Base-by-base conservation (phyloP, 495 filamentous ascomycete species). In the Xylona heveae region DNA sequence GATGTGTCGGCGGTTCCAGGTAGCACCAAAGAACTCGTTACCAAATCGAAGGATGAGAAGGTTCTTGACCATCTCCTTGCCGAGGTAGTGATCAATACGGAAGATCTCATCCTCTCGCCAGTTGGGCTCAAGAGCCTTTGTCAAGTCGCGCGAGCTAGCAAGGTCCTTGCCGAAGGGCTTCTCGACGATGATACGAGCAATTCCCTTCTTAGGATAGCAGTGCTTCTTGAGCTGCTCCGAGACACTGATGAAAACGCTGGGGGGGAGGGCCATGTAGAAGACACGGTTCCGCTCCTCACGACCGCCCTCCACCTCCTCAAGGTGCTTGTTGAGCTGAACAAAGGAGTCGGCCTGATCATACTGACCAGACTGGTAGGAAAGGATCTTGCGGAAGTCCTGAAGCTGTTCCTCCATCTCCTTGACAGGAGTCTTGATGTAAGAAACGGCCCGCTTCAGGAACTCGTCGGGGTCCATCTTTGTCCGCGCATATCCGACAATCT, bases 11-110 rank as follows among this genome's bases (percentile, higher is more conserved):
- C 88, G 72, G 61, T 94, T 95, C 90, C 90, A 99, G 34, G 88
- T 95, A 29, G 90, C 90, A 35, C 84, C 83, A 44, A 99, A 90
- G 66, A 99, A 95, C 46, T 93, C 83, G 57, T 99, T 99, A 41
- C 88, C 90, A 52, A 99, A 99, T 42, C 90, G 69, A 38, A 99
- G 71, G 42, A 99, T 93, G 33, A 99, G 69, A 46, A 99, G 90
- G 53, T 99, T 99, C 69, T 99, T 99, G 35, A 99, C 90, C 90
- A 99, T 99, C 62, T 99, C 90, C 69, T 99, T 99, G 43, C 90
- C 90, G 24, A 99, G 68, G 52, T 99, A 99, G 59, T 99, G 90
- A 53, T 99, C 90, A 47, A 99, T 99, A 47, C 90, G 85, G 71
- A 90, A 99, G 42, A 95, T 79, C 61, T 99, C 90, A 29, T 99